Base-by-base conservation (phyloP, 1,284 basidiomycete species). In the Rhizoctonia solani region DNA sequence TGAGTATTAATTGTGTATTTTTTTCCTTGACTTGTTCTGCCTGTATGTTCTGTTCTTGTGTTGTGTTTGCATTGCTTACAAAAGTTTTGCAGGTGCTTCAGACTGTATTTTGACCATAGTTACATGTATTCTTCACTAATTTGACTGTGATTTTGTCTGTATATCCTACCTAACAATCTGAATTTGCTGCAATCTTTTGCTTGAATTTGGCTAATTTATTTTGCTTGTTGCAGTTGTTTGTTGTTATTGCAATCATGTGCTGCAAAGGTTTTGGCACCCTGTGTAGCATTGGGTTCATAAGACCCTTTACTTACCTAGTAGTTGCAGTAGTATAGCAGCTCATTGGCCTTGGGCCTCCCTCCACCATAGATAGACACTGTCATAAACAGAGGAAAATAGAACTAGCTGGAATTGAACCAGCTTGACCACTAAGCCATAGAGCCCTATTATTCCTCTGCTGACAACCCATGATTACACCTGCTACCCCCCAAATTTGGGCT, bases 1-100 rank as follows among this genome's bases (percentile, higher is more conserved):
- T 32, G 70, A 70, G 61, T 74, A 74, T 67, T 74, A 71, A 54
- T 27, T 16, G 4, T 11, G 3, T 14, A 44, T n/a, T 44, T 44
- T 44, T 46, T 9, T 46, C 5, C 21, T 21, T 9, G 44, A 46
- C 5, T 19, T 6, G 11, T 19, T 9, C 21, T 9, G 8, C 11
- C 11, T 46, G 44, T 46, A 46, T 21, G 19, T 5, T 46, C 8
- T 19, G 11, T 21, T 46, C 21, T 9, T 9, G 9, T 19, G 5
- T 9, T 46, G 9, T 5, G 21, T 39, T 46, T 19, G 21, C 11
- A 21, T n/a, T n/a, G n/a, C n/a, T 19, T 19, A 46, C 44, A 46
- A 46, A 46, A 46, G 44, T 46, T 46, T 46, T 46, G 44, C 44
- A 9, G 19, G 5, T 6, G 8, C 19, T 21, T 19, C 6, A 11